Evolutionary conservation across 1,284 basidiomycete genomes (phyloP), one percentile per base, ranked within the genome.

Genomic region (Anthracocystis panici-leucophaei): DNA sequence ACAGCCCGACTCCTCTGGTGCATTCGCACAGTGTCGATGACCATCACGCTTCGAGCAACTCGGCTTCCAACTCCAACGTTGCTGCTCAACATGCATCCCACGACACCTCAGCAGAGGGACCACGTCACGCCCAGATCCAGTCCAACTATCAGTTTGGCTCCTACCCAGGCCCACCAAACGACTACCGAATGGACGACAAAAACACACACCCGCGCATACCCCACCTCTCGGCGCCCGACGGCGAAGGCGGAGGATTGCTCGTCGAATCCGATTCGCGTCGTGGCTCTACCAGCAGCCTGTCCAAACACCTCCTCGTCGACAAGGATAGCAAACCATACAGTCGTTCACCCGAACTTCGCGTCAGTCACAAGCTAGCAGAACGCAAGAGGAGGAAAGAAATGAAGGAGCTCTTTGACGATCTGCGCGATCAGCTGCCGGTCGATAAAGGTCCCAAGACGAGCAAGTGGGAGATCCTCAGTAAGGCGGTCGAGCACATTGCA

Each of bases 371-470:
- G 75, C 70, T 84, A 9, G 83, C 83, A 7, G 83, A 84, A 56
- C 68, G 83, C 25, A 84, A 84, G 65, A 55, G 83, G 25, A 61
- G 83, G 8, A 82, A 81, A 57, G 83, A 84, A 62, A 84, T 84
- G 83, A 84, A 84, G 69, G 82, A 84, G 56, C 70, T 84, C 20
- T 84, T 84, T 62, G 83, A 84, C 35, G 83, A 84, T 42, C 67
- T 84, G 23, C 65, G 82, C 25, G 81, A 83, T 51, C 79, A 74
- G 61, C 67, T 84, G 16, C 83, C 83, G 16, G 76, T 80, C 18
- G 82, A 84, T 55, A 75, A 77, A 27, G 79, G 82, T 0, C 79
- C 83, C 33, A 84, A 84, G 66, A 83, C 81, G 33, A 77, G 71
- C 66, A 84, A 84, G 65, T 82, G 83, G 75, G 83, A 84, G 58